Conservation (phyloP, 192 early-diverging fungal genomes). For the Coemansia sp. region DNA sequence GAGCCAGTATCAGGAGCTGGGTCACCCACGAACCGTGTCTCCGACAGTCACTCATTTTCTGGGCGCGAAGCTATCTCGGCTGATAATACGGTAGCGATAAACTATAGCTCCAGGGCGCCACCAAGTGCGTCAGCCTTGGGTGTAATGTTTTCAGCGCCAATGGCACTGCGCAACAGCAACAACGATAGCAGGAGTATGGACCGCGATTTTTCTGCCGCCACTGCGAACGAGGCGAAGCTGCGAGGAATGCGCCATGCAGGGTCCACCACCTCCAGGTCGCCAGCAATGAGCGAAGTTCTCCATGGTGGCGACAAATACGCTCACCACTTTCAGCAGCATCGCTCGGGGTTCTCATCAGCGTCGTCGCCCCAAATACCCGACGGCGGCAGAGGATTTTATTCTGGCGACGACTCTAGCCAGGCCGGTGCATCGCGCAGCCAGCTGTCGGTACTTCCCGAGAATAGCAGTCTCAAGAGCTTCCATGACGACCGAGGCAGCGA, state of each 20-base stretch:
- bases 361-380: not conserved
- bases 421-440: conserved; percentile 13
- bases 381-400: not conserved
- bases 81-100: conserved; percentile 19
- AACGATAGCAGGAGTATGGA: conserved; percentile 16
- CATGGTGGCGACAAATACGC: not conserved
- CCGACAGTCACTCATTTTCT: not conserved
- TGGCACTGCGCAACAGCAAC: conserved; percentile 6
- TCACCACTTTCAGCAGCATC: conserved; percentile 4
- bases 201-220: conserved; percentile 5
- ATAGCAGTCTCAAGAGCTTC: conserved; percentile 16
- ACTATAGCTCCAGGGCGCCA: conserved; percentile 4
- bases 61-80: conserved; percentile 17
- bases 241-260: conserved; percentile 2
- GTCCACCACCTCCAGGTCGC: not conserved
- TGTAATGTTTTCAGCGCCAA: conserved; percentile 31
- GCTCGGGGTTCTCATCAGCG: conserved; percentile 9
- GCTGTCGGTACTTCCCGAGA: conserved; percentile 30
- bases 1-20: conserved; percentile 42
- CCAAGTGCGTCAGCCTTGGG: conserved; percentile 36
- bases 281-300: not conserved
- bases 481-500: conserved; percentile 16
- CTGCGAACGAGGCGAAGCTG: conserved; percentile 3
- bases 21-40: conserved; percentile 23
- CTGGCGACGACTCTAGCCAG: conserved; percentile 7